These are phyloP conservation scores for Setaria viridis DNA, from an alignment of 202 grass and related monocot species.

Conservation along the genomic window DNA sequence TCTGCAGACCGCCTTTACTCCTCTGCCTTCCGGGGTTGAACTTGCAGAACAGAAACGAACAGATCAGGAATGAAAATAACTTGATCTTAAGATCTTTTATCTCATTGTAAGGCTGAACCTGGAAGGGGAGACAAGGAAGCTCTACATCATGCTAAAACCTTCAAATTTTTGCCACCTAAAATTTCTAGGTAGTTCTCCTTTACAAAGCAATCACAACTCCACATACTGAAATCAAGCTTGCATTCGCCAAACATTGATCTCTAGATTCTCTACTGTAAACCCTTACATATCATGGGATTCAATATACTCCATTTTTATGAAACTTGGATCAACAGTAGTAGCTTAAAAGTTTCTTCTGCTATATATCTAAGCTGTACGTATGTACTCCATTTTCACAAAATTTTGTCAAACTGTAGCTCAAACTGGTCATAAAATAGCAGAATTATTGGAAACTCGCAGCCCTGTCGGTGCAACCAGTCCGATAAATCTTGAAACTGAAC, in stretches of 20 bases:
- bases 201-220: background rate
- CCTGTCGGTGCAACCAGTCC: background rate
- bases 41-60: background rate
- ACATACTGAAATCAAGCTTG: background rate
- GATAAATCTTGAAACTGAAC: background rate
- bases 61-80: background rate
- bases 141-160: background rate
- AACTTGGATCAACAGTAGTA: too few species aligned
- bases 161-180: background rate
- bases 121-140: background rate
- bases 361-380: background rate
- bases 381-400: background rate
- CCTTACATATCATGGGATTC: background rate
- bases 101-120: background rate
- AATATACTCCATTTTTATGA: background rate
- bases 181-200: background rate
- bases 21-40: background rate
- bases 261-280: background rate
- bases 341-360: too few species aligned
- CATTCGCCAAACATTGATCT: background rate
- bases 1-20: constrained; percentile 26
- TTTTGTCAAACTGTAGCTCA: background rate
- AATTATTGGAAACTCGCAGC: background rate
- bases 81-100: background rate
- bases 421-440: background rate